Conservation (phyloP, 2,329 filamentous ascomycete species). For the Cytospora chrysosperma region DNA sequence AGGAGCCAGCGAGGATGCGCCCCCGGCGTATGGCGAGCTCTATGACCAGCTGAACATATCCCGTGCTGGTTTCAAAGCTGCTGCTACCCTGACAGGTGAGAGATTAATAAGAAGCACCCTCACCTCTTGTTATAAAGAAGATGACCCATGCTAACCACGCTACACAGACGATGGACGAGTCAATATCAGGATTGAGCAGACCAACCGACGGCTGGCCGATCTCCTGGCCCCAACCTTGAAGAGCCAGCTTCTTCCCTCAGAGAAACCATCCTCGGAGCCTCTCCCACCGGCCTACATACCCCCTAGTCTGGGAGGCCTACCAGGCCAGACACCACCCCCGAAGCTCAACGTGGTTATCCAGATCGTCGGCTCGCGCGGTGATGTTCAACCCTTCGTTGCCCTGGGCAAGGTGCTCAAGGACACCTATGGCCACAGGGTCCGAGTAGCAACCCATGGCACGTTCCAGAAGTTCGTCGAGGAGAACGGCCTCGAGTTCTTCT, state of each 20-base stretch:
- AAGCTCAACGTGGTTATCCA: conserved; percentile 71
- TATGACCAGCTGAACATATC: conserved; percentile 58
- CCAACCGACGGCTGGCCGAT: conserved; percentile 62
- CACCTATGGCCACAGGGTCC: conserved; percentile 67
- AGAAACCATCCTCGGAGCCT: conserved; percentile 35
- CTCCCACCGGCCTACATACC: conserved; percentile 71
- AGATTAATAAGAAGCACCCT: conserved; percentile 11
- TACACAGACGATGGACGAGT: conserved; percentile 71
- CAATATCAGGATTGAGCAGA: conserved; percentile 77
- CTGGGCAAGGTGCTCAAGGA: conserved; percentile 64
- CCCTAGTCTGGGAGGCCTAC: conserved; percentile 65
- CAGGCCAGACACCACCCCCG: conserved; percentile 56
- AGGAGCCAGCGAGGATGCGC: conserved; percentile 42
- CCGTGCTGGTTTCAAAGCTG: conserved; percentile 62
- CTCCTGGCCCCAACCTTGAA: conserved; percentile 65
- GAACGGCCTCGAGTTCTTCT: conserved; percentile 72
- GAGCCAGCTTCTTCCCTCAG: conserved; percentile 53
- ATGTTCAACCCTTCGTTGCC: conserved; percentile 74
- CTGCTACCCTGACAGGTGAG: conserved; percentile 57
- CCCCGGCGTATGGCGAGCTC: conserved; percentile 59
- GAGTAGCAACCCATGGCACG: conserved; percentile 69
- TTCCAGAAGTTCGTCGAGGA: conserved; percentile 69
- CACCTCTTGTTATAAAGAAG: conserved; percentile 1
- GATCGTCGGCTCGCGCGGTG: conserved; percentile 71
- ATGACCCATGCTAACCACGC: neutral